Evolutionary conservation across 306 rosid genomes (phyloP).

Genomic region (Trifolium pratense): DNA sequence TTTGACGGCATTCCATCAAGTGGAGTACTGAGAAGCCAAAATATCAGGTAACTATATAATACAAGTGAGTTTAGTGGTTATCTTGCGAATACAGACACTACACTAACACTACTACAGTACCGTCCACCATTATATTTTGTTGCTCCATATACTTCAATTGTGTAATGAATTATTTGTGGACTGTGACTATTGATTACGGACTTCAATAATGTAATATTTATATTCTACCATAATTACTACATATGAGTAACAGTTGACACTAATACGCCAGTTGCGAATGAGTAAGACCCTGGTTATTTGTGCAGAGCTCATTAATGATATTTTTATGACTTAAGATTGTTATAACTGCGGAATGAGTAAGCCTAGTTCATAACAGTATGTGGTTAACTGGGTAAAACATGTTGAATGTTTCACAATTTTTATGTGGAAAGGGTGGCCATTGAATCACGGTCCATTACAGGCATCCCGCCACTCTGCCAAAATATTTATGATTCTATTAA

Average conservation of each 20-base stretch:
- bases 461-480: background rate
- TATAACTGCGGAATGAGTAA: background rate
- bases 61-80: conserved; percentile 3
- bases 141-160: background rate
- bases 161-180: conserved; percentile 2
- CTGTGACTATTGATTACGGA: too few species aligned
- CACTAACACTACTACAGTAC: background rate
- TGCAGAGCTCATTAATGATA: background rate
- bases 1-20: conserved; percentile 49
- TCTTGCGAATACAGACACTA: conserved; percentile 1
- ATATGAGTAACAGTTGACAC: background rate
- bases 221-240: conserved; percentile 1
- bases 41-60: conserved; percentile 44
- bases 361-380: conserved; percentile 6
- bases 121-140: background rate
- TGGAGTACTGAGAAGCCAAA: conserved; percentile 48
- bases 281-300: conserved; percentile 22
- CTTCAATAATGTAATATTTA: too few species aligned
- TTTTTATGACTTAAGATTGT: conserved; percentile 18
- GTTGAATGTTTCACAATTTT: conserved; percentile 6
- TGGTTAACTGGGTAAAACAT: background rate
- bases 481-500: background rate
- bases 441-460: too few species aligned
- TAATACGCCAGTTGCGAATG: background rate
- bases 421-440: too few species aligned